These are phyloP conservation scores for Pythium coloratum DNA, from an alignment of 352 stramenopile species.

Conservation along the genomic window DNA sequence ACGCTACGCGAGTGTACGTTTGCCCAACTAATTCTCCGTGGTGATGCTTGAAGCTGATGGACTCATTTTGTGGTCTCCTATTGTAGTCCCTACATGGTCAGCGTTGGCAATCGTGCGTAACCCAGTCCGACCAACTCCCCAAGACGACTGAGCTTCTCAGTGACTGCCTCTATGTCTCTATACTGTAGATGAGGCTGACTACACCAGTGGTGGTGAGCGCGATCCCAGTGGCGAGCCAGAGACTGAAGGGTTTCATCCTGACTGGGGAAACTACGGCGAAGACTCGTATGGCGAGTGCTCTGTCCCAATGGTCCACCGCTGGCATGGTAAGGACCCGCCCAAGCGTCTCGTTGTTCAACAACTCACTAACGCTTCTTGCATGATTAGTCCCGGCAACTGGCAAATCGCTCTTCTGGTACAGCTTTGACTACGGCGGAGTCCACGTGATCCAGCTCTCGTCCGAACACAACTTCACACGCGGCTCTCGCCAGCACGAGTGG, in stretches of 20 bases:
- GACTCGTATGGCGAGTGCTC: conserved; percentile 69
- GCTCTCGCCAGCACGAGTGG: conserved; percentile 88
- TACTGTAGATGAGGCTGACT: conserved; percentile 67
- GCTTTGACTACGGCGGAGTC: conserved; percentile 85
- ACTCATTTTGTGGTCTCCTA: neutral
- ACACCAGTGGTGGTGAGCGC: conserved; percentile 48
- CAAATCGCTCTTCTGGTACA: conserved; percentile 86
- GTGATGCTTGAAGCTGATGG: neutral
- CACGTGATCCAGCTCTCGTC: conserved; percentile 91
- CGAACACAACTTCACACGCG: conserved; percentile 88
- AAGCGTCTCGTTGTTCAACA: neutral
- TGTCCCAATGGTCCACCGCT: conserved; percentile 69
- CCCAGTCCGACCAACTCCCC: too few relatives aligned
- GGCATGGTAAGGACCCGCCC: conserved; percentile 40
- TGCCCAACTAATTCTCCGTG: neutral
- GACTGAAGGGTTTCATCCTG: conserved; percentile 53
- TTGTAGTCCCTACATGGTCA: conserved; percentile 70
- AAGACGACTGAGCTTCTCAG: too few relatives aligned
- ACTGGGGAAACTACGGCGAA: conserved; percentile 64
- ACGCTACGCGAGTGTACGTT: conserved; percentile 61
- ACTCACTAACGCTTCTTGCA: neutral
- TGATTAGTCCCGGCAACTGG: conserved; percentile 53
- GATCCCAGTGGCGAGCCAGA: conserved; percentile 55
- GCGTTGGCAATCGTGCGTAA: conserved; percentile 71
- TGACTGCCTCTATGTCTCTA: too few relatives aligned